Percentiles rank a stretch among this genome's conserved stretches.
Evolutionary conservation across 371 early-diverging fungal genomes (phyloP).

Genomic region (Mortierella sp.): DNA sequence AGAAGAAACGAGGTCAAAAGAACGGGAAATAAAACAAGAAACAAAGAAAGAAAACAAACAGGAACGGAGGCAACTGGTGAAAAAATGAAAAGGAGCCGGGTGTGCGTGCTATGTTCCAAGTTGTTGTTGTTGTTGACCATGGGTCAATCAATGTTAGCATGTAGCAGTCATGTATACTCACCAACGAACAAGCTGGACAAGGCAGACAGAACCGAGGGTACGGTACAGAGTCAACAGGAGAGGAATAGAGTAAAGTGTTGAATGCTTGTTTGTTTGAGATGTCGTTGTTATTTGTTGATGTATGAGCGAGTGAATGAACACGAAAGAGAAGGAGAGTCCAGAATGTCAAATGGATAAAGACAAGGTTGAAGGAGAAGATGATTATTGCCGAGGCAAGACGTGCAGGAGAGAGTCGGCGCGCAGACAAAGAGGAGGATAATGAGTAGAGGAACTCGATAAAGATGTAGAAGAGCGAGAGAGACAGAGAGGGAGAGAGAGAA

Average conservation of each 20-base stretch:
- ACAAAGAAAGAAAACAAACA: background rate
- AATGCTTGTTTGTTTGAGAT: background rate
- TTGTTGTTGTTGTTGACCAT: background rate
- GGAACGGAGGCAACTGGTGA: background rate
- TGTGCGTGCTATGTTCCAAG: background rate
- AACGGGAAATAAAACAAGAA: background rate
- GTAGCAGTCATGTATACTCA: constrained; percentile 1
- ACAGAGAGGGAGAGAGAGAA: background rate
- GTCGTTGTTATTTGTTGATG: background rate
- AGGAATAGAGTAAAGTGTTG: background rate
- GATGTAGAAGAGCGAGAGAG: background rate
- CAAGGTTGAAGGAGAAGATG: background rate
- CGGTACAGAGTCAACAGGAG: constrained; percentile 15
- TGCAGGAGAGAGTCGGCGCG: background rate
- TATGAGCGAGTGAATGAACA: background rate
- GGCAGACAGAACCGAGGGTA: constrained; percentile 9
- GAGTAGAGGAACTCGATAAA: background rate
- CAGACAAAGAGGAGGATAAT: too few species aligned
- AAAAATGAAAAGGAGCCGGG: background rate
- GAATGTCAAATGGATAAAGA: background rate
- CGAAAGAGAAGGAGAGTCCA: background rate
- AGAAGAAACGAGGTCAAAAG: background rate
- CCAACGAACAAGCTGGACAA: background rate
- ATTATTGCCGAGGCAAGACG: background rate
- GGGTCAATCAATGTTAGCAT: background rate